Conservation (phyloP, 2,329 filamentous ascomycete species). For the Phaeosphaeriaceae sp. region DNA sequence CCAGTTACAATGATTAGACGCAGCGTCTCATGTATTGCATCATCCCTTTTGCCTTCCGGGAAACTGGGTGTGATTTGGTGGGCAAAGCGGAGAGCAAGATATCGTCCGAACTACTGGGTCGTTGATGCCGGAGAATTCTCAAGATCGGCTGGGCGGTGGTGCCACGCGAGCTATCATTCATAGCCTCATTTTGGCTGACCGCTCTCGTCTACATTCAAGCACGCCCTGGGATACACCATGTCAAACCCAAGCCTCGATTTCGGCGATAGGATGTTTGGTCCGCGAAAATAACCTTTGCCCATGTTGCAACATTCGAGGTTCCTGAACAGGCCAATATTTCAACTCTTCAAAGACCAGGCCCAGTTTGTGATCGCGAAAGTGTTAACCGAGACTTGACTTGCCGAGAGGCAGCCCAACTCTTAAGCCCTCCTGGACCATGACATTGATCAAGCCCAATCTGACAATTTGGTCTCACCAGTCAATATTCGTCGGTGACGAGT, state of each 20-base stretch:
- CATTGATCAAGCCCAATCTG: not conserved
- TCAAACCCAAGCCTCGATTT: not conserved
- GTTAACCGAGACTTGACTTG: not conserved
- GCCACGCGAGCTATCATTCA: slow-evolving; percentile 2
- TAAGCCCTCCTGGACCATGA: slow-evolving; percentile 1
- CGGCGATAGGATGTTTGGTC: not conserved
- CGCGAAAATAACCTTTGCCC: not conserved
- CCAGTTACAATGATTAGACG: not conserved
- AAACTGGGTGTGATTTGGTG: not conserved
- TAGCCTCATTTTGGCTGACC: slow-evolving; percentile 5
- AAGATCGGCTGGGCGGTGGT: slow-evolving; percentile 1
- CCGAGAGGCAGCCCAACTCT: slow-evolving; percentile 4
- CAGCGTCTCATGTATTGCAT: not conserved
- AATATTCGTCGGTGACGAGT: slow-evolving; percentile 18
- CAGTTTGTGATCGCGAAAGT: not conserved
- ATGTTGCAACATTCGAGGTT: not conserved
- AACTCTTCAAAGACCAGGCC: not conserved
- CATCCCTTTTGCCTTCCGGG: not conserved
- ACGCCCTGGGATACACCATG: not conserved
- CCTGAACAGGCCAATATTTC: not conserved
- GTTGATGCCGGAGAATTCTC: not conserved
- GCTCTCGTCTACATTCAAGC: not conserved
- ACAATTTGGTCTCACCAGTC: slow-evolving; percentile 1
- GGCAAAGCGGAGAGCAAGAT: not conserved
- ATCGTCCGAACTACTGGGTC: not conserved